Conservation (phyloP, 2,329 filamentous ascomycete genomes). For the Fusarium floridanum region DNA sequence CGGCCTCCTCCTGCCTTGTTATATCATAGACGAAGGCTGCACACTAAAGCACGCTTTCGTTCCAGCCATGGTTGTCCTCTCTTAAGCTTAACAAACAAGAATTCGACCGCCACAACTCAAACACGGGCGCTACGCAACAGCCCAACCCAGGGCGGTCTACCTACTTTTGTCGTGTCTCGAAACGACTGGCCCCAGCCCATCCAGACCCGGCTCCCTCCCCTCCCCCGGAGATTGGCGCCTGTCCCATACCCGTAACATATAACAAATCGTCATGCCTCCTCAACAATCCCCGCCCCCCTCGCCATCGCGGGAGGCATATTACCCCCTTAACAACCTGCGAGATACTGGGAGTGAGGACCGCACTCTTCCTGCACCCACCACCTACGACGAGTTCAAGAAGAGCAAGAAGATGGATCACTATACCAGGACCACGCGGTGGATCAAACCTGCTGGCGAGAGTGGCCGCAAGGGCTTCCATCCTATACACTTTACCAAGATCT, state of each 20-base stretch:
- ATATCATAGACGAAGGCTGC: background rate
- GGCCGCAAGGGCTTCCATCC: conserved; percentile 60
- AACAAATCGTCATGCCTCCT: conserved; percentile 29
- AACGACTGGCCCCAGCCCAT: background rate
- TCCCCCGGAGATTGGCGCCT: conserved; percentile 3
- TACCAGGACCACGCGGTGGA: conserved; percentile 22
- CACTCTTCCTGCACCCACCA: conserved; percentile 46
- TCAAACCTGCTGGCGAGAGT: conserved; percentile 57
- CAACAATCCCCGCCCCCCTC: conserved; percentile 36
- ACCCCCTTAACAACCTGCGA: conserved; percentile 22
- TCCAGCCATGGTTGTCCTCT: background rate
- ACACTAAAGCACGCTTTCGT: background rate
- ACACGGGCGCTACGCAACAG: conserved; percentile 1
- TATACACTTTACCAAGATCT: conserved; percentile 58
- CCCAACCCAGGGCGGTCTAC: conserved; percentile 1
- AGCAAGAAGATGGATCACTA: conserved; percentile 22
- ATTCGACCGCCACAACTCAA: conserved; percentile 1
- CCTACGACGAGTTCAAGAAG: conserved; percentile 41
- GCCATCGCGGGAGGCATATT: conserved; percentile 29
- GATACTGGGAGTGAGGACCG: conserved; percentile 23
- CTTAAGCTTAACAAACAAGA: conserved; percentile 2
- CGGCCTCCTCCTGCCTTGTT: background rate
- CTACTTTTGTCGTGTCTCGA: conserved; percentile 4
- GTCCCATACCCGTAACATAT: background rate
- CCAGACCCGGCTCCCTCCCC: background rate